Conservation (phyloP, 2,329 filamentous ascomycete species). For the Ceratocystis harringtonii region DNA sequence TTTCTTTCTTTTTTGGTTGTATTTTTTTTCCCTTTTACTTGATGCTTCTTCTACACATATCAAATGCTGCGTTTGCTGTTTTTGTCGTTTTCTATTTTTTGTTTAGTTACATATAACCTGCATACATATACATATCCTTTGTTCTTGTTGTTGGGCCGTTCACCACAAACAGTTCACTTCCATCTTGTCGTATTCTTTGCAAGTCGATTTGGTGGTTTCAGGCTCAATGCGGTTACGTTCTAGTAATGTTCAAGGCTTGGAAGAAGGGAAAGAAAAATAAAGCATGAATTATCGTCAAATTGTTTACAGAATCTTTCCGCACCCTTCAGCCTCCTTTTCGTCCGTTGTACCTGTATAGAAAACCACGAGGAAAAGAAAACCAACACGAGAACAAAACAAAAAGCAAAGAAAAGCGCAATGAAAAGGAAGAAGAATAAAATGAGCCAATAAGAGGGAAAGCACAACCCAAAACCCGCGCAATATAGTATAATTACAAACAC, state of each 20-base stretch:
- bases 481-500: neutral
- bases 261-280: neutral
- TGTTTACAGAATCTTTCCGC: neutral
- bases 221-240: neutral
- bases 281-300: neutral
- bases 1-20: neutral
- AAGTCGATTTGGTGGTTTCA: no score
- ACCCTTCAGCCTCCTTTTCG: no score
- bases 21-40: neutral
- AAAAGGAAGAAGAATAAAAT: neutral
- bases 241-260: neutral
- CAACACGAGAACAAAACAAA: neutral
- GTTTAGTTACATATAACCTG: conserved; percentile 4
- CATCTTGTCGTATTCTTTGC: no score
- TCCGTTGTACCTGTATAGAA: neutral
- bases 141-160: neutral
- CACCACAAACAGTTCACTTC: neutral
- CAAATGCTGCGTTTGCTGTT: neutral
- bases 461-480: neutral
- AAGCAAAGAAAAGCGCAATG: neutral
- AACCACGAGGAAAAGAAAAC: neutral
- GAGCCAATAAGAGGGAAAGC: neutral
- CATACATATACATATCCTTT: conserved; percentile 2
- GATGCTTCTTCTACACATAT: neutral
- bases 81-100: neutral